Evolutionary conservation across 495 filamentous ascomycete species (phyloP).

Genomic region (Xylaria scruposa): DNA sequence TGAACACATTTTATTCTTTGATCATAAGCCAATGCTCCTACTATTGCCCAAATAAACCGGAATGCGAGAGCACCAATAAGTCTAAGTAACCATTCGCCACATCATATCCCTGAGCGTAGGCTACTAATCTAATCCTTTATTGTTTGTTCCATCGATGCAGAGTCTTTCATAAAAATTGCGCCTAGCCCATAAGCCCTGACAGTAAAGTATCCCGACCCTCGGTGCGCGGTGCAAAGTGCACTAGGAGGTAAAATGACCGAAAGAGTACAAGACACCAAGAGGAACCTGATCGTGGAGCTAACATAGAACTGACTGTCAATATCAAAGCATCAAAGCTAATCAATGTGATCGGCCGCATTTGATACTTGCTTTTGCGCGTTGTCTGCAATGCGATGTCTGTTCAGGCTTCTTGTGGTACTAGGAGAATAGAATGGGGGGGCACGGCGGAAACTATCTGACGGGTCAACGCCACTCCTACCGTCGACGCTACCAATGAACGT

Average conservation of each 20-base stretch:
- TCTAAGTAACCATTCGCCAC: background rate
- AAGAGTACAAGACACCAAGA: background rate
- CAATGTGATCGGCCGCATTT: slow-evolving; percentile 6
- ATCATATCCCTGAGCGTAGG: background rate
- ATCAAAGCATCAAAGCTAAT: slow-evolving; percentile 3
- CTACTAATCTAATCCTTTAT: background rate
- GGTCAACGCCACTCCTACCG: slow-evolving; percentile 48
- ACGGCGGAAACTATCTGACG: slow-evolving; percentile 45
- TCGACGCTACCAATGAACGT: slow-evolving; percentile 55
- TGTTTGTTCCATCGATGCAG: background rate
- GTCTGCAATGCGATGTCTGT: slow-evolving; percentile 40
- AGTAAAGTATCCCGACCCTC: background rate
- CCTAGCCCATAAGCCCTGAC: background rate
- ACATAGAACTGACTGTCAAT: slow-evolving; percentile 1
- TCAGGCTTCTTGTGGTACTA: slow-evolving; percentile 49
- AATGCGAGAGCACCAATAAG: background rate
- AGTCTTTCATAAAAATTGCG: background rate
- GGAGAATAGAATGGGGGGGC: slow-evolving; percentile 40
- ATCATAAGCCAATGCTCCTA: background rate
- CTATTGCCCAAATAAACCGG: background rate
- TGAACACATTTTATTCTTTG: slow-evolving; percentile 1
- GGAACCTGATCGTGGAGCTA: background rate
- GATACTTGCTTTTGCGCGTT: slow-evolving; percentile 27
- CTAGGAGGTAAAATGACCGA: background rate
- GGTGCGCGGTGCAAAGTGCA: background rate